Base-by-base conservation (phyloP, 2,329 filamentous ascomycete species). In the Monilinia polystroma region DNA sequence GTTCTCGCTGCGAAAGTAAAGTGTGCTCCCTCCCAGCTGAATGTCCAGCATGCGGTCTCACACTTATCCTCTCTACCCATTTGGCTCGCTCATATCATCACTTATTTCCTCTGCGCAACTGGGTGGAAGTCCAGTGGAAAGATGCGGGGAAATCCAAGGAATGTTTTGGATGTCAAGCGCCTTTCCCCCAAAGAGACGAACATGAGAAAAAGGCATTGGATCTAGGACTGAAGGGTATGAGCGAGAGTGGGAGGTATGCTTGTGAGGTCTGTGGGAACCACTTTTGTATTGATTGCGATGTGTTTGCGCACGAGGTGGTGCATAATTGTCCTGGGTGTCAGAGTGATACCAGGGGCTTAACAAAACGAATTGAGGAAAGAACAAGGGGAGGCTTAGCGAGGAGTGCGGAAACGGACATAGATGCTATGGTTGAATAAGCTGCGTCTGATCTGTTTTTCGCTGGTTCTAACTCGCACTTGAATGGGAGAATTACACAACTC, bases 281-380 rank as follows among this genome's bases (percentile, higher is more conserved):
- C 79, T 99, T 98, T 77, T 99, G 95, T 81, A 96, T 99, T 71
- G 95, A 99, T 77, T 99, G 95, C 77, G 95, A 99, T 77, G 87
- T 97, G 32, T 97, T 95, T 79, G 90, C 92, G 32, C 95, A 99
- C 77, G 93, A 97, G 79, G 87, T 96, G 16, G 85, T 97, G 63
- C 94, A 99, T 77, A 98, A 98, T 78, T 99, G 95, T 75, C 93
- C 95, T 0, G 94, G 94, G 0, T 99, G 95, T 77, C 74, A 75
- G 60, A 69, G 70, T 55, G 70, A 75, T 68, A 72, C 69, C 5
- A 66, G 73, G 49, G 67, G 64, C 8, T 43, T 57, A 56, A 38
- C 67, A 20, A 58, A 16, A 12, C 16, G 16, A 6, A n/a, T 18
- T 41, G 16, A 47, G 32, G 38, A 20, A 20, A 20, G 53, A 47